A percentile compares a stretch with the other conserved stretches of the same genome.
These are phyloP conservation scores for Kwoniella dendrophila DNA, from an alignment of 768 basidiomycete species.

Conservation along the genomic window DNA sequence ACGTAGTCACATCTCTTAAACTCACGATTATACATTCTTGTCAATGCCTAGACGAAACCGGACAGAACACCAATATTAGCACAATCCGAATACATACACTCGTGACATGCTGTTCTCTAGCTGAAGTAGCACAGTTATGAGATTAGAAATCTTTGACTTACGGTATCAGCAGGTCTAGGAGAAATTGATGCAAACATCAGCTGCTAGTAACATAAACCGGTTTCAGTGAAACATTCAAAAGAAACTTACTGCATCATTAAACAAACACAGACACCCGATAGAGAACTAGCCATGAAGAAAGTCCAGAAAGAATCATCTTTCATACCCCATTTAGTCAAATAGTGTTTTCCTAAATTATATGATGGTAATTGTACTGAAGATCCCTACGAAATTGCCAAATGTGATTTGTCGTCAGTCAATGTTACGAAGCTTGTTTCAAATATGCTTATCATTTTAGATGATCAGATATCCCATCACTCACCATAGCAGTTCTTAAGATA, in stretches of 20 bases:
- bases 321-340: conserved; percentile 68
- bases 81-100: too few species aligned
- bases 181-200: not conserved
- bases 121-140: not conserved
- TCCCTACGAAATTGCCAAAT: conserved; percentile 42
- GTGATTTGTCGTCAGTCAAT: too few species aligned
- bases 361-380: conserved; percentile 86
- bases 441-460: not conserved
- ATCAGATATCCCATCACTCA: conserved; percentile 7
- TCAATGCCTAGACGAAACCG: conserved; percentile 66
- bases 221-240: conserved; percentile 7
- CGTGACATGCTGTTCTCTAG: too few species aligned
- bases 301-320: conserved; percentile 80
- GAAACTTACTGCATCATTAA: conserved; percentile 88
- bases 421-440: not conserved
- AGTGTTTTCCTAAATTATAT: conserved; percentile 89
- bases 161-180: conserved; percentile 43
- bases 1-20: not conserved
- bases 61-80: not conserved
- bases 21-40: conserved; percentile 85
- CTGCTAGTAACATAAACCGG: not conserved
- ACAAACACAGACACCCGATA: conserved; percentile 92
- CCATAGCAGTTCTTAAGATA: conserved; percentile 90
- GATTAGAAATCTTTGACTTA: conserved; percentile 2
- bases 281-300: conserved; percentile 80